Base-by-base conservation (phyloP, 2,329 filamentous ascomycete species). In the Xylariaceae sp. region DNA sequence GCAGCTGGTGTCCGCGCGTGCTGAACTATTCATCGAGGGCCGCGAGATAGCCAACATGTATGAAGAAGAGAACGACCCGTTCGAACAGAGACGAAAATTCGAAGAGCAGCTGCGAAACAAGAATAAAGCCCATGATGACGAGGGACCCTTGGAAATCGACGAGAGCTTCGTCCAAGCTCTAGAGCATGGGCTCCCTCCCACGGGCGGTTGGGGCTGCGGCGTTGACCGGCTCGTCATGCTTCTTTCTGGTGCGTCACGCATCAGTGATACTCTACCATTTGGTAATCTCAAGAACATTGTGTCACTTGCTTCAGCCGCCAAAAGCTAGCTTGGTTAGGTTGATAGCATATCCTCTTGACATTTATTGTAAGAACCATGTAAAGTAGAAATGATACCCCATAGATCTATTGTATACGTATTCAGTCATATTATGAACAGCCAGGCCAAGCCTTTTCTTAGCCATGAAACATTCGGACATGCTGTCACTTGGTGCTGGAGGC, bases 61-160 rank as follows among this genome's bases (percentile, higher is more conserved):
- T 68, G 94, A 99, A 68, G 94, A 99, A 70, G 94, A 99, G 67
- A 99, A 99, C 68, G 88, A 89, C 45, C 94, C 94, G 0, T 84
- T 87, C 47, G 87, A 86, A 61, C 94, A 99, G 71, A 79, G 88
- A 41, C 76, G 80, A 48, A 99, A 99, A 69, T 90, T 99, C 56
- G 69, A 83, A 42, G 77, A 70, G 10, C 78, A 83, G 52, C 45
- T 71, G 6, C 56, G 64, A 33, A 52, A 57, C 6, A 68, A 67
- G 17, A 72, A 69, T 1, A 74, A 75, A 1, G 75, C 73, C 14
- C 73, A 71, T 33, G 75, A 63, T 12, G 72, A 79, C 42, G 69
- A 71, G 53, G 59, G 72, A 52, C 60, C 77, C 60, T 62, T 78
- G 67, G 61, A 68, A 43, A 65, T 85, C 10, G 90, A 96, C 62